These are phyloP conservation scores for Amylocystis lapponica DNA, from an alignment of 768 basidiomycete species.

Conservation along the genomic window DNA sequence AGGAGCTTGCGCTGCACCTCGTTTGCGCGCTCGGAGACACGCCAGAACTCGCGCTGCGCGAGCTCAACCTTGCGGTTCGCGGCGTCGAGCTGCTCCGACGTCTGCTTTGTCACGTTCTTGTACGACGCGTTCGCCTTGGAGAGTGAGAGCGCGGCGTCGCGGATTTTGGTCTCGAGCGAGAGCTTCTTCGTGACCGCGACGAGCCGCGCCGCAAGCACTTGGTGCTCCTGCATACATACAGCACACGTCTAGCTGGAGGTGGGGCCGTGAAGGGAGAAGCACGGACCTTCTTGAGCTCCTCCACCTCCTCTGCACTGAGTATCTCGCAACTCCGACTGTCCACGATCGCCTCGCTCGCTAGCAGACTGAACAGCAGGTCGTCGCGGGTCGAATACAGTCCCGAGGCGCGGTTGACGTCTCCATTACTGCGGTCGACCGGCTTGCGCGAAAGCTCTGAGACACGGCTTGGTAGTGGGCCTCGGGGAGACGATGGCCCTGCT, in stretches of 20 bases:
- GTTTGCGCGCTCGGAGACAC: conserved; percentile 55
- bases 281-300: conserved; percentile 62
- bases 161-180: conserved; percentile 78
- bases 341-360: conserved; percentile 93
- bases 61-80: conserved; percentile 69
- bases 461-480: conserved; percentile 22
- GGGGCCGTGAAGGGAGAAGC: conserved; percentile 35
- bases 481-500: conserved; percentile 38
- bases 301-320: conserved; percentile 65
- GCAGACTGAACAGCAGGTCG: conserved; percentile 80
- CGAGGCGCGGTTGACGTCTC: conserved; percentile 39
- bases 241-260: conserved; percentile 22
- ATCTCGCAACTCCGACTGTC: conserved; percentile 82
- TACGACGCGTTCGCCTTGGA: conserved; percentile 57
- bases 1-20: conserved; percentile 62
- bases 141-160: conserved; percentile 77
- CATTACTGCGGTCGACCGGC: conserved; percentile 26
- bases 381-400: conserved; percentile 57
- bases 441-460: conserved; percentile 30
- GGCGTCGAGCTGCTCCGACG: conserved; percentile 62
- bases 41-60: conserved; percentile 67
- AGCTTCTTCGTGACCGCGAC: conserved; percentile 69
- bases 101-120: conserved; percentile 56
- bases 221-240: conserved; percentile 56
- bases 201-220: conserved; percentile 59